Evolutionary conservation across 176 grass and related monocot genomes (phyloP), one percentile per base, ranked within the genome.

Genomic region (Ananas comosus): DNA sequence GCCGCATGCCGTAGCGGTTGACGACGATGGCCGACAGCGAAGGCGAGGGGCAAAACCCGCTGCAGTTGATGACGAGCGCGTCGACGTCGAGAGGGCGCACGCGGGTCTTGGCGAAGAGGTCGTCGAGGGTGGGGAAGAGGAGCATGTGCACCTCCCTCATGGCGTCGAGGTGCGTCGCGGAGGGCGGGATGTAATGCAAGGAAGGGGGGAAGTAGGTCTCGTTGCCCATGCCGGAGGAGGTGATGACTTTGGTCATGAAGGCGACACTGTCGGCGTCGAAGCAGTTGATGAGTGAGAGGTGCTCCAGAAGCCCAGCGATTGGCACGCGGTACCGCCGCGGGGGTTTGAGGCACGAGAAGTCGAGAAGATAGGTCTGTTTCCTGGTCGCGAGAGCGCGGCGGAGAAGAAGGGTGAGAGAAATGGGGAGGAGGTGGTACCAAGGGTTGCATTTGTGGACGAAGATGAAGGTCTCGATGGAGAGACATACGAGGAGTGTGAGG

Each of bases 321-420:
- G 91, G 91, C 11, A 85, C 64, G 12, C 87, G 76, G 21, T 90
- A 76, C 27, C 67, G 63, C 3, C 71, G 70, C 0, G 78, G 81
- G 4, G 91, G 91, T 77, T 78, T 87, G 4, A 87, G 75, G 84
- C 91, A 96, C 49, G 87, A 66, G 87, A 96, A 85, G 71, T 95
- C 87, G n/a, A 87, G 53, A 19, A 96, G 67, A 1, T 70, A 58
- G 19, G 74, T 64, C 33, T 51, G 51, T 3, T 25, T 0, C 63
- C 9, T 2, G 71, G 52, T 42, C 12, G 65, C 13, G 11, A 42
- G 16, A 72, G 50, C 64, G 3, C 57, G 63, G 27, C 14, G 27
- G 21, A 75, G 66, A 13, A 82, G 79, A 17, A 95, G 68, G 71
- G 75, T 76, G 2, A 80, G 69, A 48, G 17, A 57, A 12, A 80